Conservation (phyloP, 139 green algal species). For the Chlorokybus atmophyticus region DNA sequence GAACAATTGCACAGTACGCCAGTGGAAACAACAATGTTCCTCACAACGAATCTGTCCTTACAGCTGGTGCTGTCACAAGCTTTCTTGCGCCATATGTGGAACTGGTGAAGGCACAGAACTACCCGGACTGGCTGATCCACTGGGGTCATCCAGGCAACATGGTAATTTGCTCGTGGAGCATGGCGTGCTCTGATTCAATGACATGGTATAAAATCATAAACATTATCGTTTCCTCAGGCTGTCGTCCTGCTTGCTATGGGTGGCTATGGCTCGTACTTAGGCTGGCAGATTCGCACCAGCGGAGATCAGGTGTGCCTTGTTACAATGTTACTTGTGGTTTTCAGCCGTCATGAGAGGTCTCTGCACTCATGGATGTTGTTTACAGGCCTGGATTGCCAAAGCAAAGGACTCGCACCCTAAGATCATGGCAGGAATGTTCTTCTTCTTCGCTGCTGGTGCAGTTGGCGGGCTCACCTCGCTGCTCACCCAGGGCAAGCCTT, state of each 20-base stretch:
- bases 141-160: slow-evolving; percentile 17
- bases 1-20: too few relatives aligned
- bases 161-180: not conserved
- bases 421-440: slow-evolving; percentile 20
- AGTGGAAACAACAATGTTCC: too few relatives aligned
- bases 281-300: not conserved
- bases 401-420: slow-evolving; percentile 10
- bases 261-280: slow-evolving; percentile 15
- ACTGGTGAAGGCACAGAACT: slow-evolving; percentile 1
- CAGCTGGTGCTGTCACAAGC: too few relatives aligned
- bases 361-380: too few relatives aligned
- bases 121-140: slow-evolving; percentile 17
- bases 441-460: slow-evolving; percentile 17
- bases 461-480: slow-evolving; percentile 8
- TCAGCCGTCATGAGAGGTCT: too few relatives aligned
- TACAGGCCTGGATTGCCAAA: not conserved
- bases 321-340: too few relatives aligned
- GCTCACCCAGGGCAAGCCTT: slow-evolving; percentile 3
- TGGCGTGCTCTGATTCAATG: too few relatives aligned
- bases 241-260: slow-evolving; percentile 18
- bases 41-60: too few relatives aligned
- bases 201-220: too few relatives aligned
- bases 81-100: slow-evolving; percentile 1
- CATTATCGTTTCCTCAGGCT: too few relatives aligned
- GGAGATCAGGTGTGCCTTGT: too few relatives aligned